phyloP scores from a whole-genome alignment of 2,329 filamentous ascomycete species.

The Pezicula radicicola region DNA sequence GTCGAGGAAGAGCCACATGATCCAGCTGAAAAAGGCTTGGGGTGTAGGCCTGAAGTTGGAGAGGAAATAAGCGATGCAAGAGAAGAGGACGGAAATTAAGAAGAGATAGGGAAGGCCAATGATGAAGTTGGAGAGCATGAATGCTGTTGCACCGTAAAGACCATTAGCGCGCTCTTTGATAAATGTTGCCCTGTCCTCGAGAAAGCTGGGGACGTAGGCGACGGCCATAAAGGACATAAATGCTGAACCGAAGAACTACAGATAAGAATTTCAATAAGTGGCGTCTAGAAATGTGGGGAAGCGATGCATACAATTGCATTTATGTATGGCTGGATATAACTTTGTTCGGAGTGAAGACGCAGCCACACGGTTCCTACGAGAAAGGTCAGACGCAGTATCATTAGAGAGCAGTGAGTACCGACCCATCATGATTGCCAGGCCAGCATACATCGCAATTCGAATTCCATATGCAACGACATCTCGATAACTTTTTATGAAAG shows the following conservation, averaged over 20 bases:
- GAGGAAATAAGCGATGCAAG: conserved; percentile 75
- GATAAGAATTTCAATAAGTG: not conserved
- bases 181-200: conserved; percentile 73
- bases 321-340: conserved; percentile 75
- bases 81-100: conserved; percentile 73
- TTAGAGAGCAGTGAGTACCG: not conserved
- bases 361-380: conserved; percentile 66
- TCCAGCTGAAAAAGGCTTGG: conserved; percentile 69
- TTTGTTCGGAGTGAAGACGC: conserved; percentile 63
- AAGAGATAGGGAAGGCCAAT: conserved; percentile 82
- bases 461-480: conserved; percentile 84
- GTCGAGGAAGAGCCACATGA: conserved; percentile 84
- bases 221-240: conserved; percentile 83
- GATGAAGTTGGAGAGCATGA: conserved; percentile 77
- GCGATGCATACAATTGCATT: conserved; percentile 63
- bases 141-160: conserved; percentile 70
- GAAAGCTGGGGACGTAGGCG: conserved; percentile 79
- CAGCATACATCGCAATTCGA: conserved; percentile 77
- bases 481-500: conserved; percentile 79
- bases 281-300: not conserved
- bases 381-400: not conserved
- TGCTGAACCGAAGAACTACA: conserved; percentile 63
- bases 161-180: conserved; percentile 80
- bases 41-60: conserved; percentile 68
- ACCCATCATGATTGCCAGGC: conserved; percentile 81